Evolutionary conservation across 306 rosid species (phyloP).

Genomic region (Vigna trinervia): DNA sequence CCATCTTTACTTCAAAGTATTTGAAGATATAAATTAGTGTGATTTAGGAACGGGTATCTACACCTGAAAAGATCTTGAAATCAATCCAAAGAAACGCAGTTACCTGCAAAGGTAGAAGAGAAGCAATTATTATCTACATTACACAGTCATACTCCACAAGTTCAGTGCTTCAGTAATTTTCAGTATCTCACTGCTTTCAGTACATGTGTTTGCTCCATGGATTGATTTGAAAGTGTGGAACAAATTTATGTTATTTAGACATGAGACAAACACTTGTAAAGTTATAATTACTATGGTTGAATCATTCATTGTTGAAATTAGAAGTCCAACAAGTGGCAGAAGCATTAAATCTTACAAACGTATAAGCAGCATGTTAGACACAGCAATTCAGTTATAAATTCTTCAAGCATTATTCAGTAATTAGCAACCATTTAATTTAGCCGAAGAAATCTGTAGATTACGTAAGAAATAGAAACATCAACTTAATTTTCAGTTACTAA

Average conservation of each 20-base stretch:
- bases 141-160: slow-evolving; percentile 2
- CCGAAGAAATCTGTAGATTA: slow-evolving; percentile 7
- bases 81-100: slow-evolving; percentile 29
- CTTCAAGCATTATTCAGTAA: slow-evolving; percentile 4
- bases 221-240: slow-evolving; percentile 26
- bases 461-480: slow-evolving; percentile 18
- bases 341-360: slow-evolving; percentile 21
- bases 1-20: slow-evolving; percentile 52
- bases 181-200: slow-evolving; percentile 11
- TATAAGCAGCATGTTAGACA: slow-evolving; percentile 23
- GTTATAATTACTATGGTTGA: slow-evolving; percentile 23
- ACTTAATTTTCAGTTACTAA: not conserved
- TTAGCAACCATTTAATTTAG: slow-evolving; percentile 19
- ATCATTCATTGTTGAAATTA: slow-evolving; percentile 9
- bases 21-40: slow-evolving; percentile 10
- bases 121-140: slow-evolving; percentile 27
- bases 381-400: slow-evolving; percentile 1
- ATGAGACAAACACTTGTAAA: not conserved
- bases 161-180: slow-evolving; percentile 19
- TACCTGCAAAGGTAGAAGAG: slow-evolving; percentile 46
- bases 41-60: slow-evolving; percentile 15
- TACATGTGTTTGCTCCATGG: not conserved
- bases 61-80: slow-evolving; percentile 10
- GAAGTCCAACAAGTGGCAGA: not conserved
- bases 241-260: not conserved